Conservation (phyloP, 495 filamentous ascomycete genomes). For the Penicillium paradoxum region DNA sequence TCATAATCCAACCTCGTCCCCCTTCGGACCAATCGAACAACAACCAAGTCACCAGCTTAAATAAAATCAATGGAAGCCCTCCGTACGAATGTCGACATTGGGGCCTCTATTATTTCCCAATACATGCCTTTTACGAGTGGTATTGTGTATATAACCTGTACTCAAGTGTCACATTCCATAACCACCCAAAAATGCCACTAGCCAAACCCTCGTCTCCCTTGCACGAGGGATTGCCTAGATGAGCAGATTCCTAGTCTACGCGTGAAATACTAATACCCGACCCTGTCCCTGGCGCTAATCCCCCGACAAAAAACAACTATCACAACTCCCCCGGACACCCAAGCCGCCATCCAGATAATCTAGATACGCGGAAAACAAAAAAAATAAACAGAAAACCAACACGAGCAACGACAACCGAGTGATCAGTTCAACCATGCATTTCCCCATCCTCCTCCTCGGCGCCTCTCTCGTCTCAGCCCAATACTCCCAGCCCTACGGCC, state of each 20-base stretch:
- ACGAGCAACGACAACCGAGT: not conserved
- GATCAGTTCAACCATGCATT: slow-evolving; percentile 9
- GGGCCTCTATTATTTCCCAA: too few relatives aligned
- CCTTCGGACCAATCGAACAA: not conserved
- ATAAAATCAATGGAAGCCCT: too few relatives aligned
- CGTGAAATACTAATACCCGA: not conserved
- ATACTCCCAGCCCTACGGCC: not conserved
- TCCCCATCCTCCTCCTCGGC: slow-evolving; percentile 12
- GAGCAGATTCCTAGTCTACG: not conserved
- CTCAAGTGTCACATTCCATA: slow-evolving; percentile 11
- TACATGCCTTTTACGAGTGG: not conserved
- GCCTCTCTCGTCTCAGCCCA: slow-evolving; percentile 3
- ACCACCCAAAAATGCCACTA: slow-evolving; percentile 13
- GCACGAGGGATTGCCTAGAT: not conserved
- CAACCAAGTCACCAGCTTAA: too few relatives aligned
- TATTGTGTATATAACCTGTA: not conserved
- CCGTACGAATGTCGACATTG: too few relatives aligned
- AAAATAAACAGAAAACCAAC: not conserved
- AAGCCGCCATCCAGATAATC: not conserved
- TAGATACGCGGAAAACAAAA: not conserved
- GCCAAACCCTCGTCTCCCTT: slow-evolving; percentile 4
- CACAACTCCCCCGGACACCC: not conserved
- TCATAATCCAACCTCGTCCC: not conserved
- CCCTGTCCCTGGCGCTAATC: not conserved
- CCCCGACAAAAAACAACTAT: not conserved